Evolutionary conservation across 805 yeast species (phyloP).

Genomic region (Wickerhamomyces queroliae): DNA sequence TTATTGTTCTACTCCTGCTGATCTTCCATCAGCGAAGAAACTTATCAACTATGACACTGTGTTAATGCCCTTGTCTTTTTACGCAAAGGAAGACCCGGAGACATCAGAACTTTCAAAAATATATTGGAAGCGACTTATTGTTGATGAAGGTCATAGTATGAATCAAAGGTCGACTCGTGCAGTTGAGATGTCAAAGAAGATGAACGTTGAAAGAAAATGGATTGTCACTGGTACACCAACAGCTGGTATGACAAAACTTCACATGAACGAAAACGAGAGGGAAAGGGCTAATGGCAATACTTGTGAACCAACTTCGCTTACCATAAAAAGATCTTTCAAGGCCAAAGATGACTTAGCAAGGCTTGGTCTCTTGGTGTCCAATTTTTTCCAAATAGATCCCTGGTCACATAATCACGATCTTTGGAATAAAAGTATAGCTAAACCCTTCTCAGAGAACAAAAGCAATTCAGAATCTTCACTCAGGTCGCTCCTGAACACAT

Average conservation of each 20-base stretch:
- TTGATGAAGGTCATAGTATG: constrained; percentile 75
- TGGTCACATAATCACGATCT: constrained; percentile 40
- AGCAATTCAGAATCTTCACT: constrained; percentile 39
- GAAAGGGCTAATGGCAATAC: too few relatives aligned
- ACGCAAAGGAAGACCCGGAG: constrained; percentile 33
- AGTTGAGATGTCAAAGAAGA: constrained; percentile 39
- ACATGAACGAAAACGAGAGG: constrained; percentile 35
- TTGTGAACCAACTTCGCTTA: too few relatives aligned
- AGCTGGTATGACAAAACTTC: constrained; percentile 55
- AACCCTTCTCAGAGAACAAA: constrained; percentile 37
- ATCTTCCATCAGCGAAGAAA: constrained; percentile 26
- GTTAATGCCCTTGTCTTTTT: constrained; percentile 40
- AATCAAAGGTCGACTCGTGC: constrained; percentile 44
- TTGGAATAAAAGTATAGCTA: constrained; percentile 42
- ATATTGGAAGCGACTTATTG: constrained; percentile 64
- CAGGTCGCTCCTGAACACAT: constrained; percentile 34
- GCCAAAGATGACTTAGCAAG: constrained; percentile 47
- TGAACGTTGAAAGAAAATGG: constrained; percentile 62
- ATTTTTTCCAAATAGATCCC: constrained; percentile 55
- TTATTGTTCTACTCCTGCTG: constrained; percentile 17
- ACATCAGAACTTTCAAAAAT: constrained; percentile 33
- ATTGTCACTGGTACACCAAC: constrained; percentile 76
- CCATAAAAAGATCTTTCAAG: constrained; percentile 43
- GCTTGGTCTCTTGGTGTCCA: constrained; percentile 45
- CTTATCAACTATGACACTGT: constrained; percentile 46